phyloP scores from a whole-genome alignment of 2,329 filamentous ascomycete species.

The Xylaria polymorpha region DNA sequence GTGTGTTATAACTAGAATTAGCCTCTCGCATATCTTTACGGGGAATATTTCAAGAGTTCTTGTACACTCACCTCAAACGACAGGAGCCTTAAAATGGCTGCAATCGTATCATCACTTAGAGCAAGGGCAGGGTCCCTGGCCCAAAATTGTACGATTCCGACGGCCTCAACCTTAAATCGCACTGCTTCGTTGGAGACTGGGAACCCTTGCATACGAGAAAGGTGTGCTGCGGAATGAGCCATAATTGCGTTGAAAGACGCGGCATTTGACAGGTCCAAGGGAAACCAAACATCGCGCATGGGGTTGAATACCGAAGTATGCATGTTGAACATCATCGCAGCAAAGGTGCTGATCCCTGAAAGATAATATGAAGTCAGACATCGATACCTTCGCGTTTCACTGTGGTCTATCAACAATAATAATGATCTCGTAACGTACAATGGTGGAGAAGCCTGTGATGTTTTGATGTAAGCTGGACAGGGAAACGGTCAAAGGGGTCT shows the following conservation, averaged over 20 bases:
- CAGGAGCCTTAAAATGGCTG: constrained; percentile 49
- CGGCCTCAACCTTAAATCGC: constrained; percentile 52
- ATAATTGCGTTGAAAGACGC: constrained; percentile 56
- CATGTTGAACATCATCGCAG: constrained; percentile 41
- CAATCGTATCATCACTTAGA: constrained; percentile 51
- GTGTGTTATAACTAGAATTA: not conserved
- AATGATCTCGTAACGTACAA: constrained; percentile 44
- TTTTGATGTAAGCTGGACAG: constrained; percentile 49
- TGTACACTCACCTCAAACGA: constrained; percentile 50
- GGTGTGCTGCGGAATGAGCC: constrained; percentile 55
- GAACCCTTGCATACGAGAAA: constrained; percentile 51
- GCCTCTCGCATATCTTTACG: not conserved
- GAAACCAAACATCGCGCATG: constrained; percentile 56
- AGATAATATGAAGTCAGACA: constrained; percentile 45
- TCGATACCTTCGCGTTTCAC: constrained; percentile 51
- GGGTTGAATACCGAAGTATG: constrained; percentile 27
- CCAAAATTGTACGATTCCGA: constrained; percentile 52
- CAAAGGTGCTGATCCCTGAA: constrained; percentile 48
- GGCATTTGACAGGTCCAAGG: constrained; percentile 55
- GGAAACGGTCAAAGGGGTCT: constrained; percentile 53
- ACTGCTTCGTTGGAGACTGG: constrained; percentile 45
- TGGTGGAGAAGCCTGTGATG: constrained; percentile 54
- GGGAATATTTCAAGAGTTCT: not conserved
- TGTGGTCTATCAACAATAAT: not conserved
- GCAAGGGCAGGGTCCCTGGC: constrained; percentile 47